These are phyloP conservation scores for Malus hybrid DNA, from an alignment of 331 rosid species.

Conservation along the genomic window DNA sequence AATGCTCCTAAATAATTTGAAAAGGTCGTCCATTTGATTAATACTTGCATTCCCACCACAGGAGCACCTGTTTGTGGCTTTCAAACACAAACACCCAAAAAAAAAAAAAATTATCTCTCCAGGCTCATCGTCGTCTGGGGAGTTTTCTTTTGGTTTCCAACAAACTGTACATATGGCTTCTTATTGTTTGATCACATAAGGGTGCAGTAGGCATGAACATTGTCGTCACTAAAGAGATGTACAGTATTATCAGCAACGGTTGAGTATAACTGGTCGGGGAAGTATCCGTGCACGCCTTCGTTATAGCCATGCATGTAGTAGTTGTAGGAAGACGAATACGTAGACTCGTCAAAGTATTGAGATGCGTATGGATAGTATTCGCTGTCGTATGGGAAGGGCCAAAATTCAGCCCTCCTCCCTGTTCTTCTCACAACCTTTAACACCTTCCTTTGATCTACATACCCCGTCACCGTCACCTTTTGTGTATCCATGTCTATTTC, in stretches of 20 bases:
- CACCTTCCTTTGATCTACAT: conserved; percentile 41
- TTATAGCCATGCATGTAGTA: conserved; percentile 51
- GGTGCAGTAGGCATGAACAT: conserved; percentile 9
- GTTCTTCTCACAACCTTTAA: conserved; percentile 45
- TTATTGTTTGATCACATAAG: neutral
- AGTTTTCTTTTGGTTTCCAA: too few relatives aligned
- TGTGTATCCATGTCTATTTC: conserved; percentile 63
- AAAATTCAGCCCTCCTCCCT: conserved; percentile 68
- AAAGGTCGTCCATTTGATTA: too few relatives aligned
- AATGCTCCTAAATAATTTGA: too few relatives aligned
- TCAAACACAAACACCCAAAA: too few relatives aligned
- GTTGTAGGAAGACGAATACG: conserved; percentile 48
- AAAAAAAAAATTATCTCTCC: too few relatives aligned
- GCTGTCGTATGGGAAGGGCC: conserved; percentile 78
- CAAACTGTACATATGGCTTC: too few relatives aligned
- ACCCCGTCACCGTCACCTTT: conserved; percentile 49
- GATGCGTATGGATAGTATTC: conserved; percentile 68
- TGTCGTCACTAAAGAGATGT: conserved; percentile 67
- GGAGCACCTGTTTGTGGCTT: too few relatives aligned
- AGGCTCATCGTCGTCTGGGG: too few relatives aligned
- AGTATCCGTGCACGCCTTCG: conserved; percentile 49
- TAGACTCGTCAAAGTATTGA: conserved; percentile 51
- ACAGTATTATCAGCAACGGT: conserved; percentile 38
- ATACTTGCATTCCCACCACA: too few relatives aligned
- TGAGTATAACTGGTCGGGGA: conserved; percentile 32